phyloP scores from a whole-genome alignment of 495 filamentous ascomycete species.

The Penicillium dipodomyicola region DNA sequence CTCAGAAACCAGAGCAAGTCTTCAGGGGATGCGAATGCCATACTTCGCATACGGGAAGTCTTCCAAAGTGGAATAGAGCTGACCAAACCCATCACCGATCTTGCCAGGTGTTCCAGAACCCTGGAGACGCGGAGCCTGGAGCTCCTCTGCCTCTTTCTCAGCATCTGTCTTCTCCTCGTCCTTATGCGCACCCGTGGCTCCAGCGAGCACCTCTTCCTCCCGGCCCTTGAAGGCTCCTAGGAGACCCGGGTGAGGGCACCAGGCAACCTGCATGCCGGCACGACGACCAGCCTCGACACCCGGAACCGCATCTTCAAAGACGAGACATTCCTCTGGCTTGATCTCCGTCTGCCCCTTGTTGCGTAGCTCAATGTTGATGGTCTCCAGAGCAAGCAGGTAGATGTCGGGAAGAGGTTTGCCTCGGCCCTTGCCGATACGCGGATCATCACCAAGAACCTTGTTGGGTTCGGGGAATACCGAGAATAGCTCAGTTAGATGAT shows the following conservation, averaged over 20 bases:
- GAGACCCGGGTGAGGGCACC: slow-evolving; percentile 84
- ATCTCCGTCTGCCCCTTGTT: slow-evolving; percentile 63
- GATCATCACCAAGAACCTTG: slow-evolving; percentile 82
- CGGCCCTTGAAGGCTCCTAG: slow-evolving; percentile 70
- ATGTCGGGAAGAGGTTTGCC: slow-evolving; percentile 97
- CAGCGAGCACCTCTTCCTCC: slow-evolving; percentile 82
- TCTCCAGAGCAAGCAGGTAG: slow-evolving; percentile 81
- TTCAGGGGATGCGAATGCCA: slow-evolving; percentile 51
- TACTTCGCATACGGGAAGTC: slow-evolving; percentile 72
- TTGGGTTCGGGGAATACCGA: slow-evolving; percentile 62
- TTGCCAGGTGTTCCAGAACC: slow-evolving; percentile 46
- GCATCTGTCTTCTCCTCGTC: slow-evolving; percentile 49
- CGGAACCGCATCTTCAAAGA: slow-evolving; percentile 93
- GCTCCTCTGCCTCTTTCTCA: slow-evolving; percentile 45
- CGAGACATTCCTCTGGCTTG: slow-evolving; percentile 81
- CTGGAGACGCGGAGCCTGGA: slow-evolving; percentile 44
- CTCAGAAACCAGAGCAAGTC: not conserved
- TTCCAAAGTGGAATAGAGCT: slow-evolving; percentile 58
- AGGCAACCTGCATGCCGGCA: slow-evolving; percentile 93
- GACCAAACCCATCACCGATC: slow-evolving; percentile 72
- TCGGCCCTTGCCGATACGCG: slow-evolving; percentile 69
- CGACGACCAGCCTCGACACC: slow-evolving; percentile 88
- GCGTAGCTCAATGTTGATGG: slow-evolving; percentile 70
- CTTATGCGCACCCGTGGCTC: slow-evolving; percentile 66
- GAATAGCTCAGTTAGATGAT: slow-evolving; percentile 72